A percentile compares a stretch with the other conserved stretches of the same genome.
Conservation (phyloP, 2,329 filamentous ascomycete genomes). For the Geosmithia morbida region DNA sequence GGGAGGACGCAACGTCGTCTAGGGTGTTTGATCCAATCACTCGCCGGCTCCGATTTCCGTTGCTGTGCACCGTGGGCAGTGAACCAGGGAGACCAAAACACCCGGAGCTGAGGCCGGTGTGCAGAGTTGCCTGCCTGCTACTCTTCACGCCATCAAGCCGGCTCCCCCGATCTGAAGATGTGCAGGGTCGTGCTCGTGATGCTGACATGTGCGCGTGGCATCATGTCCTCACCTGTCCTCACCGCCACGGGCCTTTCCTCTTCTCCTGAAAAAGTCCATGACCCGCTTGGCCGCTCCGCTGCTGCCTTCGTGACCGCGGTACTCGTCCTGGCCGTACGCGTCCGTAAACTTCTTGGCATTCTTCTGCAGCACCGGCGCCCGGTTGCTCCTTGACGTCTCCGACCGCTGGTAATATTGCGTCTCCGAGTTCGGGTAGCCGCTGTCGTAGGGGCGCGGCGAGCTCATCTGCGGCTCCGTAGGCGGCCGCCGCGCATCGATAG, state of each 20-base stretch:
- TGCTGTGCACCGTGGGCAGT: neutral
- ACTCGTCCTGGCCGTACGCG: conserved; percentile 65
- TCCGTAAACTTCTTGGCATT: conserved; percentile 79
- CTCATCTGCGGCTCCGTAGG: conserved; percentile 22
- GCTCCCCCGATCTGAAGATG: too few relatives aligned
- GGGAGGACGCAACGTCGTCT: neutral
- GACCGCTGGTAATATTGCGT: conserved; percentile 8
- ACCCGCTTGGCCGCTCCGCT: conserved; percentile 80
- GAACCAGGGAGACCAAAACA: neutral
- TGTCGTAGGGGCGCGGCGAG: conserved; percentile 15
- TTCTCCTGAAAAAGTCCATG: conserved; percentile 94
- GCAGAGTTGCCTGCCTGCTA: too few relatives aligned
- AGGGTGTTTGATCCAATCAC: neutral
- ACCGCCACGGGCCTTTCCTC: conserved; percentile 59
- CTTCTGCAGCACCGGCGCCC: conserved; percentile 56
- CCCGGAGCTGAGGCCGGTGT: neutral
- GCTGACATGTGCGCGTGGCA: too few relatives aligned
- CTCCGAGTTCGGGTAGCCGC: conserved; percentile 23
- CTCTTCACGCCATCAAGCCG: too few relatives aligned
- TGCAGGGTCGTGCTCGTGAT: neutral
- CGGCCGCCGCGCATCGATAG: conserved; percentile 31
- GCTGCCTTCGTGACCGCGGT: conserved; percentile 57
- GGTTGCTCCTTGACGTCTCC: conserved; percentile 21
- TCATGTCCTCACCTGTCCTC: conserved; percentile 30
- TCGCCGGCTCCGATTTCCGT: too few relatives aligned